A percentile compares a stretch with the other conserved stretches of the same genome.
Conservation (phyloP, 176 grass and related monocot genomes). For the Stipa capillata region DNA sequence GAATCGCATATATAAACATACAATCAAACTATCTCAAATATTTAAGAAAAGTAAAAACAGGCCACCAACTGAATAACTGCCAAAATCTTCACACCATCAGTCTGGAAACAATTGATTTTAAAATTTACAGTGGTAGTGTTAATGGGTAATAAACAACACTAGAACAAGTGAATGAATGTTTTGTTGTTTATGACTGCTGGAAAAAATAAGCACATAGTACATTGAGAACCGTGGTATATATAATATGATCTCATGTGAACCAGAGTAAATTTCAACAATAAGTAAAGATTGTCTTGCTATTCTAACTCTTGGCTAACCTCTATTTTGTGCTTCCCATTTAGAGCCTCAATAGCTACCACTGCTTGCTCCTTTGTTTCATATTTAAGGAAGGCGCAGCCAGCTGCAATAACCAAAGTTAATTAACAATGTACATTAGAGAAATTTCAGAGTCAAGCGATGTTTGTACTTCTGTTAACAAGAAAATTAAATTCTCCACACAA, state of each 20-base stretch:
- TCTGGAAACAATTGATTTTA: not conserved
- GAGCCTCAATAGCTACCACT: constrained; percentile 76
- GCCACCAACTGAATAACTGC: not conserved
- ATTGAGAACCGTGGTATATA: not conserved
- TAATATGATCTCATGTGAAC: not conserved
- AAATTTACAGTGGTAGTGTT: not conserved
- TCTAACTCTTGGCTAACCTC: constrained; percentile 28
- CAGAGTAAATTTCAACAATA: not conserved
- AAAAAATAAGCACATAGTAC: not conserved
- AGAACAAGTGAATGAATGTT: not conserved
- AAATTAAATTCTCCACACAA: constrained; percentile 16
- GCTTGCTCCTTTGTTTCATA: constrained; percentile 97
- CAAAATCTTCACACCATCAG: not conserved
- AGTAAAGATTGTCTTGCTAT: not conserved
- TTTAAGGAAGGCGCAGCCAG: constrained; percentile 95
- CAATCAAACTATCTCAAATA: constrained; percentile 4
- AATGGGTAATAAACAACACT: not conserved
- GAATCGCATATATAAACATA: not conserved
- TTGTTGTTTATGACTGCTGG: not conserved
- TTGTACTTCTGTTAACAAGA: not conserved
- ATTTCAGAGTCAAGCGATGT: not conserved
- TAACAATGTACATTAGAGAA: constrained; percentile 10
- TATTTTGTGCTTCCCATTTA: constrained; percentile 55
- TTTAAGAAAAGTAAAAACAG: not conserved
- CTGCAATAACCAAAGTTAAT: constrained; percentile 30